A percentile compares a stretch with the other conserved stretches of the same genome.
Evolutionary conservation across 1,284 basidiomycete species (phyloP).

Genomic region (Porogramme epimiltina): DNA sequence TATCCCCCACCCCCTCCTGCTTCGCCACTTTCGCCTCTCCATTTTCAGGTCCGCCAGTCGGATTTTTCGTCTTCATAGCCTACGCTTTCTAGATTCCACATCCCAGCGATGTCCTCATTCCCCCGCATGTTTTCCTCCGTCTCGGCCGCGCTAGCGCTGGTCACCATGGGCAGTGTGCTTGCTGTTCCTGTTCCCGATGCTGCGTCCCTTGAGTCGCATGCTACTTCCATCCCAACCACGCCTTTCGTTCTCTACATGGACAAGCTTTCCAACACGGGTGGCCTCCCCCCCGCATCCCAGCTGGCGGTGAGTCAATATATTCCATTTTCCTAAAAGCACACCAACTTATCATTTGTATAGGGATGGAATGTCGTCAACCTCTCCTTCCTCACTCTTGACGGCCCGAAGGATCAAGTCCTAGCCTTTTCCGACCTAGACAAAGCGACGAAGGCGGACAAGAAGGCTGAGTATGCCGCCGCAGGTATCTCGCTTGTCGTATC

Average conservation of each 20-base stretch:
- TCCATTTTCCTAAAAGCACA: no score
- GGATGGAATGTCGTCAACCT: slow-evolving; percentile 3
- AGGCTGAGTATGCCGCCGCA: slow-evolving; percentile 43
- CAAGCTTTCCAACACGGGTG: slow-evolving; percentile 11
- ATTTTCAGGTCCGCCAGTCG: slow-evolving; percentile 19
- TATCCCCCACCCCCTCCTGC: slow-evolving; percentile 9
- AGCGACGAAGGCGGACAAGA: slow-evolving; percentile 34
- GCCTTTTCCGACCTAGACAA: slow-evolving; percentile 8
- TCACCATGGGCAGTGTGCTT: no score
- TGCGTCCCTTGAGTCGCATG: no score
- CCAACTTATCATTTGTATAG: no score
- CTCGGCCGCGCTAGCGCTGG: neutral
- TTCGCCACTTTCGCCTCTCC: slow-evolving; percentile 14
- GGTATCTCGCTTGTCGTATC: slow-evolving; percentile 51
- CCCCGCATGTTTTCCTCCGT: slow-evolving; percentile 19
- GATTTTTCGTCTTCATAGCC: slow-evolving; percentile 8
- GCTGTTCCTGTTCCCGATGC: no score
- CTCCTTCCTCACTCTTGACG: slow-evolving; percentile 12
- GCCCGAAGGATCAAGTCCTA: slow-evolving; percentile 9
- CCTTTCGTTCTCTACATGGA: slow-evolving; percentile 22
- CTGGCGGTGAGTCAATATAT: neutral
- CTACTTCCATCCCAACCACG: slow-evolving; percentile 6
- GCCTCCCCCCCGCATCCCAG: slow-evolving; percentile 11
- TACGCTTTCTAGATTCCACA: slow-evolving; percentile 6
- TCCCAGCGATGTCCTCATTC: slow-evolving; percentile 20